Evolutionary conservation across 371 early-diverging fungal genomes (phyloP), one percentile per base, ranked within the genome.

Genomic region (Thermomucor indicae-seudaticae): DNA sequence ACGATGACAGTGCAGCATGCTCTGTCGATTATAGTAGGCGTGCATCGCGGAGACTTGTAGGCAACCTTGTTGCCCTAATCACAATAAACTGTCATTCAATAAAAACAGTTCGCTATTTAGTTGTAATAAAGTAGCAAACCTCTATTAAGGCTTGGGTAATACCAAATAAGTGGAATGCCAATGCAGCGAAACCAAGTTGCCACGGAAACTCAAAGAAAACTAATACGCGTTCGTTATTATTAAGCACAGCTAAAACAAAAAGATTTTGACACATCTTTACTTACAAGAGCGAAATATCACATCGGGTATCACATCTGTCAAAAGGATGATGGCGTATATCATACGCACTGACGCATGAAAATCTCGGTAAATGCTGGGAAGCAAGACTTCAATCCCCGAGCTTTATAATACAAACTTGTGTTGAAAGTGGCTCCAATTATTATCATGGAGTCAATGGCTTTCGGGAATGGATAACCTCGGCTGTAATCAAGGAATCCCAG

Each of bases 121-220:
- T 31, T 38, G 40, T 32, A 52, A 40, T 17, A 47, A 39, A 46
- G 24, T n/a, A 14, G 12, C 52, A 48, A 66, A 72, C 73, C 55
- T 58, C 59, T 31, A 58, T 54, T 1, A 72, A 54, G 1, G 65
- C 68, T 30, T 63, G 65, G 1, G 70, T 65, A 32, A 73, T 64
- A 27, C 73, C 73, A 55, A 67, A 73, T 0, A 69, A 31, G 30
- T 73, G 69, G 32, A 65, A 64, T 8, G 65, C 49, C 12, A 73
- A 46, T 0, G 73, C 67, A 25, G 58, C 47, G 22, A 73, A 37
- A 20, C 63, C 65, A 53, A 62, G 55, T 51, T 66, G 70, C 73
- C 73, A 73, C 11, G 65, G 63, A 16, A 73, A 43, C 34, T 69
- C 69, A 32, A 65, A 65, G 12, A 68, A 28, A 23, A 72, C 69